Percentiles rank a stretch among this genome's conserved stretches.
phyloP scores from a whole-genome alignment of 345 rosid species.

The Euphorbia lathyris region DNA sequence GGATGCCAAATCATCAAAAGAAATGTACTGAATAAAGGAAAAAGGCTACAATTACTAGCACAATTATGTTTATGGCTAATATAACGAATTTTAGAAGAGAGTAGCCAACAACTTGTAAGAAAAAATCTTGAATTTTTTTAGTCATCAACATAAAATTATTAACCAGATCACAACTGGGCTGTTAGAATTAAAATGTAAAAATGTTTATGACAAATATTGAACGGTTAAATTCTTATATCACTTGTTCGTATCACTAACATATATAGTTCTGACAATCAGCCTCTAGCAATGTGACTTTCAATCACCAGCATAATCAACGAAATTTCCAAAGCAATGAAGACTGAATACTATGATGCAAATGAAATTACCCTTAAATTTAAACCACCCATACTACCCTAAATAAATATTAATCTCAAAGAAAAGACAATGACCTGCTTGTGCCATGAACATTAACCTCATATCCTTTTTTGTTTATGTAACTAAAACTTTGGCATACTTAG shows the following conservation, averaged over 20 bases:
- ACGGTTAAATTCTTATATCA: not conserved
- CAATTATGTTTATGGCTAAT: not conserved
- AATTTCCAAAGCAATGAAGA: not conserved
- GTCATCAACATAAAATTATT: not conserved
- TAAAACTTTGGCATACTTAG: not conserved
- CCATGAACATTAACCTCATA: constrained; percentile 4
- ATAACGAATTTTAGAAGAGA: not conserved
- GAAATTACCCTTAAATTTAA: not conserved
- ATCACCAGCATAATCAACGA: not conserved
- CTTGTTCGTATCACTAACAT: not conserved
- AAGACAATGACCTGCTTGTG: not conserved
- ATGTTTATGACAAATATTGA: not conserved
- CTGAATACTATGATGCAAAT: not conserved
- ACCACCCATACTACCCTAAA: not conserved
- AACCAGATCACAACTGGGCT: not conserved
- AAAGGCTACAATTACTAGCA: not conserved
- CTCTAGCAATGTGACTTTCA: not conserved
- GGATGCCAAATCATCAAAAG: not conserved
- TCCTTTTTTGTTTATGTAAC: not conserved
- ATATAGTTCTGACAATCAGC: not conserved
- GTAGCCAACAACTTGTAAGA: too few species aligned
- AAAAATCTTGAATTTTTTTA: not conserved
- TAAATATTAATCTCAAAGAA: not conserved
- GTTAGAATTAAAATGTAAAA: not conserved
- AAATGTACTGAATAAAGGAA: not conserved